Evolutionary conservation across 768 basidiomycete species (phyloP).

Genomic region (Leccinum truebloodii): DNA sequence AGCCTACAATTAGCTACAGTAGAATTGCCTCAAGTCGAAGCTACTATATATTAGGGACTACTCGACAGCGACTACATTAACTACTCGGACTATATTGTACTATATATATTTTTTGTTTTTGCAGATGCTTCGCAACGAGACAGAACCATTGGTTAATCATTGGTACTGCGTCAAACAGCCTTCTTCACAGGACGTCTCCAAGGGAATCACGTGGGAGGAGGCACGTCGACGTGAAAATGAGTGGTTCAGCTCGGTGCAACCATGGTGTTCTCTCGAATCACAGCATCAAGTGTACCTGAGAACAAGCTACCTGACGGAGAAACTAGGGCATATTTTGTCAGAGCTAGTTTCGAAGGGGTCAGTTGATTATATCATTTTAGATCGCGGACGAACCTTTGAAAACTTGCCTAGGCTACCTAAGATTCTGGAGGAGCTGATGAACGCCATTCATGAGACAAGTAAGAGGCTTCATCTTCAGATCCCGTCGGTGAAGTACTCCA

Average conservation of each 20-base stretch:
- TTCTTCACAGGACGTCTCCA: conserved; percentile 24
- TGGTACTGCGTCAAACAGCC: conserved; percentile 47
- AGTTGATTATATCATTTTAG: conserved; percentile 5
- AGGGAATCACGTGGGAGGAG: conserved; percentile 50
- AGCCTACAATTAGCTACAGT: too few relatives aligned
- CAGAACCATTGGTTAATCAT: conserved; percentile 29
- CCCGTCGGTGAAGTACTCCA: conserved; percentile 57
- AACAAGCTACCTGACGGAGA: conserved; percentile 57
- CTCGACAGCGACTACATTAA: too few relatives aligned
- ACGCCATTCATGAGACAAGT: conserved; percentile 42
- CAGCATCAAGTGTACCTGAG: conserved; percentile 54
- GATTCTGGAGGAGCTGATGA: conserved; percentile 58
- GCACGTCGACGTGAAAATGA: conserved; percentile 58
- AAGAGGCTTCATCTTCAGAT: conserved; percentile 43
- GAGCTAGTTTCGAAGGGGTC: conserved; percentile 64
- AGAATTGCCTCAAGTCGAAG: too few relatives aligned
- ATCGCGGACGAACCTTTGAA: background rate
- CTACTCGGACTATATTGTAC: too few relatives aligned
- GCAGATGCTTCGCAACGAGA: conserved; percentile 55
- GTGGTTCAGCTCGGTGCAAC: conserved; percentile 53
- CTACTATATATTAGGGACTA: too few relatives aligned
- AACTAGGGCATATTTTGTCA: conserved; percentile 60
- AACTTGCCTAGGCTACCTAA: conserved; percentile 51
- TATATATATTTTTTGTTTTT: too few relatives aligned
- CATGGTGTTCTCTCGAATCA: conserved; percentile 57